Conservation (phyloP, 108 stramenopile genomes). For the Skeletonema menzelii region DNA sequence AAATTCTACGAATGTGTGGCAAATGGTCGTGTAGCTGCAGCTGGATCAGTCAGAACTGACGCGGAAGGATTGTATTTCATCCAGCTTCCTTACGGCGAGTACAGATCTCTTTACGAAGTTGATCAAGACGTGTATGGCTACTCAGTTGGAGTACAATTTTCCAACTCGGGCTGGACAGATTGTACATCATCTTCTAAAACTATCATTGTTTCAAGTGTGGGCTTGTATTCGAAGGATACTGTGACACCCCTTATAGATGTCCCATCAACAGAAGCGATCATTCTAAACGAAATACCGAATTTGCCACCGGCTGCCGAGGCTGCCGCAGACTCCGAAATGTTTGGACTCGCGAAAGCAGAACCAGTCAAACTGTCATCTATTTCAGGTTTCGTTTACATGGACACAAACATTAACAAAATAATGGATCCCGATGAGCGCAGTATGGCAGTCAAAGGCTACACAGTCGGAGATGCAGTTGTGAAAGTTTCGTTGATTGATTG, state of each 20-base stretch:
- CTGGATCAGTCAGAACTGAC: constrained; percentile 12
- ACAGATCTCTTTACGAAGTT: constrained; percentile 25
- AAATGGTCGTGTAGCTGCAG: background rate
- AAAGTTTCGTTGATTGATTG: constrained; percentile 34
- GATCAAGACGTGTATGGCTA: constrained; percentile 16
- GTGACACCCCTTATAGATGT: background rate
- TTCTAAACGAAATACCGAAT: background rate
- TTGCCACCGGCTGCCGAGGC: background rate
- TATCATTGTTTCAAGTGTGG: constrained; percentile 32
- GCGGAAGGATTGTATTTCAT: constrained; percentile 30
- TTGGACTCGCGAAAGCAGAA: background rate
- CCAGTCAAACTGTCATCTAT: constrained; percentile 12
- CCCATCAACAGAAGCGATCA: background rate
- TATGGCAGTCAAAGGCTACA: constrained; percentile 37
- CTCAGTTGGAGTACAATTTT: constrained; percentile 10
- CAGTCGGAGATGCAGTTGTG: constrained; percentile 27
- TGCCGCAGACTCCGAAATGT: background rate
- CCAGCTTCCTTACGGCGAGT: constrained; percentile 17
- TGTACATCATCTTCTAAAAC: constrained; percentile 8
- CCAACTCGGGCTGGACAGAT: constrained; percentile 31
- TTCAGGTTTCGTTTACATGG: constrained; percentile 36
- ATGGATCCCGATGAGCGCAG: constrained; percentile 30
- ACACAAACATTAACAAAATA: constrained; percentile 11
- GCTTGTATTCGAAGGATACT: constrained; percentile 9
- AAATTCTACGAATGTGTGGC: constrained; percentile 7